Conservation (phyloP, 2,329 filamentous ascomycete genomes). For the Seiridium cupressi region DNA sequence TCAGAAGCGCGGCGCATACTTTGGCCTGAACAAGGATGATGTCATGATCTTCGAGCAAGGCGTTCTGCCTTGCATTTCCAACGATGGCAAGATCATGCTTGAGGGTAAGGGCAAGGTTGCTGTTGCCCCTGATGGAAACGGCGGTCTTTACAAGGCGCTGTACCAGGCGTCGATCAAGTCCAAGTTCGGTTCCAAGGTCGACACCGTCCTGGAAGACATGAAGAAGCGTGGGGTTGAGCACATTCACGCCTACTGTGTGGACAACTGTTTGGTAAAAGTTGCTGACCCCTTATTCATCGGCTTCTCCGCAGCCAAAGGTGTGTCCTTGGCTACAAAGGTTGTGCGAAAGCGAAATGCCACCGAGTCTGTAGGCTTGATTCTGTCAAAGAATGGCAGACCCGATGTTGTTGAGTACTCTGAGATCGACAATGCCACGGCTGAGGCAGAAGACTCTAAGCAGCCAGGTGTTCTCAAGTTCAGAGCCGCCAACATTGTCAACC, state of each 20-base stretch:
- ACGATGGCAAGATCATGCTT: conserved; percentile 94
- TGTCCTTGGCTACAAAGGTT: conserved; percentile 98
- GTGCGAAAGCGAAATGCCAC: conserved; percentile 96
- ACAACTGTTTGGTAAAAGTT: conserved; percentile 99
- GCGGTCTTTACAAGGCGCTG: conserved; percentile 94
- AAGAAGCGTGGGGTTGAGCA: conserved; percentile 85
- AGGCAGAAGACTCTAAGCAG: conserved; percentile 82
- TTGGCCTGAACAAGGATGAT: conserved; percentile 82
- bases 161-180: conserved; percentile 23
- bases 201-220: conserved; percentile 84
- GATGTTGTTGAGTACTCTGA: conserved; percentile 99
- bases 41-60: conserved; percentile 95
- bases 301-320: conserved; percentile 81
- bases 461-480: conserved; percentile 87
- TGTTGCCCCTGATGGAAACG: conserved; percentile 95
- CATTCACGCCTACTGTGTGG: conserved; percentile 96
- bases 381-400: conserved; percentile 92
- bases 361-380: conserved; percentile 91
- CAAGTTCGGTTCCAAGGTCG: conserved; percentile 47
- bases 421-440: conserved; percentile 85
- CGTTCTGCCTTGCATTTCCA: conserved; percentile 93
- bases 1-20: conserved; percentile 54
- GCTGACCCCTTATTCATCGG: conserved; percentile 95
- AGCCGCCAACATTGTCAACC: conserved; percentile 98
- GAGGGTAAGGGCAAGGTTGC: conserved; percentile 89